phyloP scores from a whole-genome alignment of 2,329 filamentous ascomycete species.

The Colletotrichum higginsianum region DNA sequence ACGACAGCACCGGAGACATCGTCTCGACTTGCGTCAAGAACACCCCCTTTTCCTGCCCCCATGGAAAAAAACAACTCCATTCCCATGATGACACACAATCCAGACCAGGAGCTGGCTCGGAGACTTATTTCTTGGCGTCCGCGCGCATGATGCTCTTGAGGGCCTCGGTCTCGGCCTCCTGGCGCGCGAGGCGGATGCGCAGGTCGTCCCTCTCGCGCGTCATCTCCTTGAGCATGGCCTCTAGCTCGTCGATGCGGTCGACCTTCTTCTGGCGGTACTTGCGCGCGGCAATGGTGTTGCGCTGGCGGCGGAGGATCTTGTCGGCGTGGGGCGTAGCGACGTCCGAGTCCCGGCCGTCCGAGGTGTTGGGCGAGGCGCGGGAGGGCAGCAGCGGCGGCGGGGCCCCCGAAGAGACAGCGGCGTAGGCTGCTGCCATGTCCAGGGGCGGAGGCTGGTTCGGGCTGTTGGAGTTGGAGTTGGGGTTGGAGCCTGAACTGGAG shows the following conservation, averaged over 20 bases:
- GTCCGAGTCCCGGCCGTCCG: slow-evolving; percentile 9
- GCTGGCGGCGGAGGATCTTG: slow-evolving; percentile 69
- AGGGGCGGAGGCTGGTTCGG: slow-evolving; percentile 35
- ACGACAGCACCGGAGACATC: not conserved
- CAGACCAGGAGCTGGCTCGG: not conserved
- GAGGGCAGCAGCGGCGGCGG: slow-evolving; percentile 1
- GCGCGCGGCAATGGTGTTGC: slow-evolving; percentile 80
- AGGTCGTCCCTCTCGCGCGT: slow-evolving; percentile 75
- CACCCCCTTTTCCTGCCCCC: too few species aligned
- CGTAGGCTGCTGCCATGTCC: slow-evolving; percentile 29
- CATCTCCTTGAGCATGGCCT: slow-evolving; percentile 71
- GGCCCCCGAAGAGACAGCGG: slow-evolving; percentile 15
- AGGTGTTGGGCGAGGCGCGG: slow-evolving; percentile 28
- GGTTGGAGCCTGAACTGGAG: slow-evolving; percentile 31
- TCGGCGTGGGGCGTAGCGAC: slow-evolving; percentile 39
- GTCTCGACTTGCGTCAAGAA: too few species aligned
- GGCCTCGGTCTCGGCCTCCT: slow-evolving; percentile 76
- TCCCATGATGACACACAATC: not conserved
- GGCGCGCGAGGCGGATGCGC: slow-evolving; percentile 72
- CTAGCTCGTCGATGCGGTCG: slow-evolving; percentile 75
- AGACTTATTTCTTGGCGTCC: slow-evolving; percentile 23
- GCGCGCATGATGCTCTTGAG: slow-evolving; percentile 65
- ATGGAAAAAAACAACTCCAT: not conserved
- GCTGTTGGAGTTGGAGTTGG: slow-evolving; percentile 36
- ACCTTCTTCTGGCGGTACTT: slow-evolving; percentile 80